phyloP scores from a whole-genome alignment of 441 rosid genomes.

The Metrosideros polymorpha region DNA sequence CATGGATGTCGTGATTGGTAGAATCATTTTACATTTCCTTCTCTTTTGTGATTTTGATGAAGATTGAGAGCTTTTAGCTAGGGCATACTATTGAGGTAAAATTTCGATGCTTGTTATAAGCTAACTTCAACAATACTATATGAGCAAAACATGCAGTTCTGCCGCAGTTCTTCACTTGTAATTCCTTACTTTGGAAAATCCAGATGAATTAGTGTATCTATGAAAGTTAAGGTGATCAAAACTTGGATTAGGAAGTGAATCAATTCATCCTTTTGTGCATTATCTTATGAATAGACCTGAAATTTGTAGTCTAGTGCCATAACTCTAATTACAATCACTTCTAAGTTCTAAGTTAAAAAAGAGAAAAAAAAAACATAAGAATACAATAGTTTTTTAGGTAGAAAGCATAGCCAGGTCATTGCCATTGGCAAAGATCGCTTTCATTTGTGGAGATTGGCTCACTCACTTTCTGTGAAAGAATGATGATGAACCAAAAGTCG shows the following conservation, averaged over 20 bases:
- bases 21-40: neutral
- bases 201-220: neutral
- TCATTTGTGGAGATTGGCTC: neutral
- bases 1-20: neutral
- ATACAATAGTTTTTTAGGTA: neutral
- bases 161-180: neutral
- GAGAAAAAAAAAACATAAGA: rapidly evolving
- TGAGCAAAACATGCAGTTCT: neutral
- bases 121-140: neutral
- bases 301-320: neutral
- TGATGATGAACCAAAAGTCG: neutral
- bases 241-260: neutral
- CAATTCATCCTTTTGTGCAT: neutral
- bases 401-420: neutral
- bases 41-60: neutral
- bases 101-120: neutral
- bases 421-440: neutral
- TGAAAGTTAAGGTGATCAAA: neutral
- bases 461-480: neutral
- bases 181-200: neutral
- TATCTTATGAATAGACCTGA: neutral
- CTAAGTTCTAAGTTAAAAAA: neutral
- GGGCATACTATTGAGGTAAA: neutral
- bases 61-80: neutral
- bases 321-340: neutral